Conservation (phyloP, 2,329 filamentous ascomycete genomes). For the Fusarium stilboides region DNA sequence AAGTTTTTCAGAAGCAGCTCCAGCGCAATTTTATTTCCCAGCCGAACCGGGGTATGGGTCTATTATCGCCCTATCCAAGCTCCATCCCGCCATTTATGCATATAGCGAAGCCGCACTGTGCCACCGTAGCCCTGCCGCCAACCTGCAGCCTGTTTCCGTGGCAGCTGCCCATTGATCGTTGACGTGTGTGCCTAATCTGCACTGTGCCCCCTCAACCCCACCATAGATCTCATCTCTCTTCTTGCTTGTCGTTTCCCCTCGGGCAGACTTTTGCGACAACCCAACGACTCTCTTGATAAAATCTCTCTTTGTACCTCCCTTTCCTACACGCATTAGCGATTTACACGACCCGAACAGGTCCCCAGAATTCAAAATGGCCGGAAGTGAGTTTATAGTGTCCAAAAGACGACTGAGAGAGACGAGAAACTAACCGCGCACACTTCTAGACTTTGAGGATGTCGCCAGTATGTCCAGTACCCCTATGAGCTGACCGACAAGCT, state of each 20-base stretch:
- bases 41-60: slow-evolving; percentile 3
- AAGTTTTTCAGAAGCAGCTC: slow-evolving; percentile 22
- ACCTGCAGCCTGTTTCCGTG: slow-evolving; percentile 21
- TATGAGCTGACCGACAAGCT: slow-evolving; percentile 13
- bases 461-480: slow-evolving; percentile 59
- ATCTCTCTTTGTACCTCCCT: slow-evolving; percentile 2
- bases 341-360: slow-evolving; percentile 30
- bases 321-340: slow-evolving; percentile 21
- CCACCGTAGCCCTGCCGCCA: neutral
- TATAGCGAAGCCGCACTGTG: slow-evolving; percentile 49
- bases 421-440: slow-evolving; percentile 50
- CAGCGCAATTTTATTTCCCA: slow-evolving; percentile 38
- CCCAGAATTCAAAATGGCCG: slow-evolving; percentile 47
- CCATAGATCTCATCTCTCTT: slow-evolving; percentile 51
- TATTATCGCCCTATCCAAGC: slow-evolving; percentile 49
- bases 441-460: slow-evolving; percentile 61
- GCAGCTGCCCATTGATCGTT: slow-evolving; percentile 24
- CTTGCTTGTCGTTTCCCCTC: slow-evolving; percentile 40
- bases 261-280: slow-evolving; percentile 56
- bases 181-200: slow-evolving; percentile 50
- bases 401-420: neutral
- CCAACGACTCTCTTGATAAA: slow-evolving; percentile 37
- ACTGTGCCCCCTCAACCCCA: slow-evolving; percentile 58
- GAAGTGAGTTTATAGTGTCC: slow-evolving; percentile 37
- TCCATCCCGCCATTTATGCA: slow-evolving; percentile 49